These are phyloP conservation scores for Pyrenochaeta sp. DNA, from an alignment of 2,329 filamentous ascomycete genomes.

Conservation along the genomic window DNA sequence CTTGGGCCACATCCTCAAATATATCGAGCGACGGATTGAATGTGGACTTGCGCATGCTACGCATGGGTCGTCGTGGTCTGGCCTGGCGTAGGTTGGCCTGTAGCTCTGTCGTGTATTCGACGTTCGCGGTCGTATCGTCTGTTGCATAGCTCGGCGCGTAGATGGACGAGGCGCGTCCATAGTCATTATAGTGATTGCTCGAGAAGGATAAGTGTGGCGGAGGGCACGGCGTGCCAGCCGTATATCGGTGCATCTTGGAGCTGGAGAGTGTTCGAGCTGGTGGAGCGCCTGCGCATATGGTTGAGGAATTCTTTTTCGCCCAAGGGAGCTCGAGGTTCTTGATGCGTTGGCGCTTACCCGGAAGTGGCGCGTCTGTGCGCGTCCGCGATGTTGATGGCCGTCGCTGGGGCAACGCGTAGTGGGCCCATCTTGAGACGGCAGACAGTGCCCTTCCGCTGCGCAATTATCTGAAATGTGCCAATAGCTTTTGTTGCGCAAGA, in stretches of 20 bases:
- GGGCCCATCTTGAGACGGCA: too few relatives aligned
- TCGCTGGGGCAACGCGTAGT: conserved; percentile 17
- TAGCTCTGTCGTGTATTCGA: conserved; percentile 51
- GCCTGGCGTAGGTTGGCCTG: conserved; percentile 37
- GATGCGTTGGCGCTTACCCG: conserved; percentile 19
- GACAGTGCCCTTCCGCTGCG: too few relatives aligned
- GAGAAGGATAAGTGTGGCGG: conserved; percentile 37
- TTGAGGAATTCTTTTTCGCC: conserved; percentile 8
- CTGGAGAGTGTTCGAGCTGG: conserved; percentile 10
- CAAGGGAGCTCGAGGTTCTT: conserved; percentile 22
- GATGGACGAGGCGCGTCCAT: conserved; percentile 32
- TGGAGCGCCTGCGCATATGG: conserved; percentile 30
- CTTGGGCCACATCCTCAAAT: conserved; percentile 49
- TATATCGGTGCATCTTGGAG: conserved; percentile 44
- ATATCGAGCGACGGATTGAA: conserved; percentile 48
- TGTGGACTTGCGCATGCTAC: conserved; percentile 35
- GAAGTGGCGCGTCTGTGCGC: conserved; percentile 18
- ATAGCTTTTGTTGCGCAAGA: too few relatives aligned
- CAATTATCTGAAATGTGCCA: too few relatives aligned
- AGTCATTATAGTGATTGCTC: conserved; percentile 36
- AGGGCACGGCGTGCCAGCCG: conserved; percentile 49
- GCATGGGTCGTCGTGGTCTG: conserved; percentile 46
- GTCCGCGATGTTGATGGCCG: conserved; percentile 13
- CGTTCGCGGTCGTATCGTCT: conserved; percentile 47
- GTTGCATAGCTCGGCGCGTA: conserved; percentile 45